These are phyloP conservation scores for Domatiomyces globalis DNA, from an alignment of 2,329 filamentous ascomycete genomes.

Conservation along the genomic window DNA sequence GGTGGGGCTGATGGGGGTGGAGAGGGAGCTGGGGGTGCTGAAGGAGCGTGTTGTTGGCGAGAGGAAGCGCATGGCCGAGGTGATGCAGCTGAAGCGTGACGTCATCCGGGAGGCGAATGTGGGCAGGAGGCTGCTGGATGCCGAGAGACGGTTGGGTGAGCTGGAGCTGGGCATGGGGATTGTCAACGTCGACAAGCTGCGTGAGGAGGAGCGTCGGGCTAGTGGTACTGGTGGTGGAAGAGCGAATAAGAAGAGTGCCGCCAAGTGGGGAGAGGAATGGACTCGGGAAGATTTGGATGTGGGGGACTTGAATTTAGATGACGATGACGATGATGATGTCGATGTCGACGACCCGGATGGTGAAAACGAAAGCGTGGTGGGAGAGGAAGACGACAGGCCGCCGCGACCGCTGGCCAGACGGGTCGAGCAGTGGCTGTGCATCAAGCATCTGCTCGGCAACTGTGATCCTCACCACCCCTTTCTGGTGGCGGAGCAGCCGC, in stretches of 20 bases:
- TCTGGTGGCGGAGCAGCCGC: constrained; percentile 40
- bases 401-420: constrained; percentile 29
- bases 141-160: constrained; percentile 37
- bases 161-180: constrained; percentile 32
- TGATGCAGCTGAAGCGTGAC: constrained; percentile 48
- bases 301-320: background rate
- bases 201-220: constrained; percentile 16
- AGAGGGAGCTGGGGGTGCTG: constrained; percentile 64
- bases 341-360: constrained; percentile 23
- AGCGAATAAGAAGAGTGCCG: constrained; percentile 24
- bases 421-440: constrained; percentile 43
- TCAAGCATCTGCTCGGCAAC: constrained; percentile 37
- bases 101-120: constrained; percentile 42
- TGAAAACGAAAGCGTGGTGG: constrained; percentile 23
- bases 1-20: constrained; percentile 73
- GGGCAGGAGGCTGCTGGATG: constrained; percentile 36
- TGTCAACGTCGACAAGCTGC: constrained; percentile 8
- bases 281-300: background rate
- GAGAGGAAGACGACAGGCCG: constrained; percentile 20
- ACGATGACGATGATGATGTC: constrained; percentile 8
- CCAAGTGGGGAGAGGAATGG: constrained; percentile 19
- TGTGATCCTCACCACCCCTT: constrained; percentile 50
- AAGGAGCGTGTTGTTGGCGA: constrained; percentile 50
- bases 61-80: constrained; percentile 45
- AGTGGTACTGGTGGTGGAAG: constrained; percentile 8